Percentiles rank a stretch among this genome's conserved stretches.
phyloP scores from a whole-genome alignment of 768 basidiomycete species.

The Wakefieldia striispora region DNA sequence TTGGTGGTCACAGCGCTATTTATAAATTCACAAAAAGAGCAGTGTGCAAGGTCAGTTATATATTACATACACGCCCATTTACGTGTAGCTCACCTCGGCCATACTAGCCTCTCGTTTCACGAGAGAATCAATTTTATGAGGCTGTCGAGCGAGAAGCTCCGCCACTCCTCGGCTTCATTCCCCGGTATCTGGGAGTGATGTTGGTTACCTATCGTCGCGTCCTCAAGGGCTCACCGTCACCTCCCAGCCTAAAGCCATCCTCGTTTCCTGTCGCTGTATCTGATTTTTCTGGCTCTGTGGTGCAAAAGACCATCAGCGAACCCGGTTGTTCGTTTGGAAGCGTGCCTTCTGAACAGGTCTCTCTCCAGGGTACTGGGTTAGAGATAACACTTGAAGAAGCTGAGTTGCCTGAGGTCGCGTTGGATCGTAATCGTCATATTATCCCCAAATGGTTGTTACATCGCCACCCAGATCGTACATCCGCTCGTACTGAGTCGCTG shows the following conservation, averaged over 20 bases:
- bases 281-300: slow-evolving; percentile 26
- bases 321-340: slow-evolving; percentile 8
- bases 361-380: slow-evolving; percentile 31
- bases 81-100: slow-evolving; percentile 12
- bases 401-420: slow-evolving; percentile 91
- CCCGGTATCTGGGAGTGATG: slow-evolving; percentile 99
- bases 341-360: not conserved
- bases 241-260: slow-evolving; percentile 17
- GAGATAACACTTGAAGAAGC: slow-evolving; percentile 59
- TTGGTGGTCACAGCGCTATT: slow-evolving; percentile 95
- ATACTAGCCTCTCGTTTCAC: slow-evolving; percentile 84
- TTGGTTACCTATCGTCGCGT: slow-evolving; percentile 92
- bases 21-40: slow-evolving; percentile 98
- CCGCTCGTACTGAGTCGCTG: slow-evolving; percentile 41
- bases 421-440: slow-evolving; percentile 94
- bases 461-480: slow-evolving; percentile 45
- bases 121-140: slow-evolving; percentile 98
- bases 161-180: slow-evolving; percentile 88
- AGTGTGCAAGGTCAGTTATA: slow-evolving; percentile 89
- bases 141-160: slow-evolving; percentile 93
- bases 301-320: slow-evolving; percentile 29
- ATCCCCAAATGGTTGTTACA: slow-evolving; percentile 90
- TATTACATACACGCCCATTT: not conserved
- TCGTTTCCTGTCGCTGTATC: slow-evolving; percentile 19
- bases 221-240: slow-evolving; percentile 37